These are phyloP conservation scores for Albizia julibrissin DNA, from an alignment of 306 rosid species.

Conservation along the genomic window DNA sequence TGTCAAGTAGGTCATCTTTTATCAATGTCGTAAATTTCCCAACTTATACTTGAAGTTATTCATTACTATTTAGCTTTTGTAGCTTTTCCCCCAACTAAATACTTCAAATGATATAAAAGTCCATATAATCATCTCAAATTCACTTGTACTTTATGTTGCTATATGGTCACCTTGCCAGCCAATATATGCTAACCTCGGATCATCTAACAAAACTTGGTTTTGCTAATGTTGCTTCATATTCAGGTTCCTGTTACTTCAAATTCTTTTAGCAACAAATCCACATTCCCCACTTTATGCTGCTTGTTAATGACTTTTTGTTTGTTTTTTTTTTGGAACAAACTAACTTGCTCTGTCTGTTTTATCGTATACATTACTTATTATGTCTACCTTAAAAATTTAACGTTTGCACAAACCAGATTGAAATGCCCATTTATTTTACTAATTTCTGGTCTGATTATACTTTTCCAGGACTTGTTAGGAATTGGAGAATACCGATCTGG, in stretches of 20 bases:
- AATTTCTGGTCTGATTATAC: neutral
- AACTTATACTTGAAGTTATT: conserved; percentile 11
- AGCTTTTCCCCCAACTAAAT: neutral
- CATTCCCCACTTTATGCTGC: neutral
- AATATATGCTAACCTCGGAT: neutral
- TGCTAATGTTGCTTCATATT: neutral
- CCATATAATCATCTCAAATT: conserved; percentile 2
- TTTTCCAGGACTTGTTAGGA: conserved; percentile 83
- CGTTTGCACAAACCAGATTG: neutral
- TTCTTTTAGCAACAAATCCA: neutral
- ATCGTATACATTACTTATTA: neutral
- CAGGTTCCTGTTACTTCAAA: neutral
- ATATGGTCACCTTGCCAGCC: neutral
- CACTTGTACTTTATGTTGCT: neutral
- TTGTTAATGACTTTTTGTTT: neutral
- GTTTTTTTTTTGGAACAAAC: neutral
- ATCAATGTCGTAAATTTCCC: conserved; percentile 11
- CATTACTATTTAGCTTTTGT: neutral
- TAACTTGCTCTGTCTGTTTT: neutral
- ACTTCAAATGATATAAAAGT: neutral
- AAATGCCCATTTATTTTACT: conserved; percentile 6
- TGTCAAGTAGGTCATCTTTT: conserved; percentile 62
- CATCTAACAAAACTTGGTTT: neutral
- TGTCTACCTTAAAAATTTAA: neutral
- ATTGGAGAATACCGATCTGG: conserved; percentile 92